These are phyloP conservation scores for Ascochyta rabiei DNA, from an alignment of 2,329 filamentous ascomycete species.

Conservation along the genomic window DNA sequence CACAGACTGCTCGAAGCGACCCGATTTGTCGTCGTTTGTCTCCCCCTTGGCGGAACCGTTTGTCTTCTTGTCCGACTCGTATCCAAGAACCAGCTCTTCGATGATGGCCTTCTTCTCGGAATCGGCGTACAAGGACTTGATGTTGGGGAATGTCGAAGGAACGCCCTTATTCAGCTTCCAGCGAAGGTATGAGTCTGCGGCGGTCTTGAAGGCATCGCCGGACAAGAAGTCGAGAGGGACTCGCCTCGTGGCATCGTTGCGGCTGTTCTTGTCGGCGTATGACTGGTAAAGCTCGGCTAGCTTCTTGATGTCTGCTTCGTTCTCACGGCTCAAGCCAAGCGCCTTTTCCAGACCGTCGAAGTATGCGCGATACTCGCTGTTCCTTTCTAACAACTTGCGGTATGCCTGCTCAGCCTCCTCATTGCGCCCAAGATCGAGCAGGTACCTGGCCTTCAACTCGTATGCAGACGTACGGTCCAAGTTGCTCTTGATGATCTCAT, in stretches of 20 bases:
- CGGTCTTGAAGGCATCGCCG: slow-evolving; percentile 79
- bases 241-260: slow-evolving; percentile 82
- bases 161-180: slow-evolving; percentile 91
- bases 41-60: slow-evolving; percentile 58
- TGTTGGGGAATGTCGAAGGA: slow-evolving; percentile 93
- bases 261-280: slow-evolving; percentile 79
- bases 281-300: slow-evolving; percentile 79
- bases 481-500: slow-evolving; percentile 75
- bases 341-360: slow-evolving; percentile 77
- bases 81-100: slow-evolving; percentile 76
- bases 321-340: slow-evolving; percentile 66
- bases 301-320: slow-evolving; percentile 69
- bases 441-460: slow-evolving; percentile 84
- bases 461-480: slow-evolving; percentile 84
- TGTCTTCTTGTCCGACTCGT: slow-evolving; percentile 65
- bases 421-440: slow-evolving; percentile 76
- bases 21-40: slow-evolving; percentile 59
- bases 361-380: slow-evolving; percentile 85
- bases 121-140: slow-evolving; percentile 90
- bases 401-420: slow-evolving; percentile 85
- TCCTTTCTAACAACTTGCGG: slow-evolving; percentile 79
- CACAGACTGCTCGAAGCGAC: slow-evolving; percentile 74
- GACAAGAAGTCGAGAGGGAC: slow-evolving; percentile 85
- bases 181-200: slow-evolving; percentile 78
- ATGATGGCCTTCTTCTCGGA: slow-evolving; percentile 77